Base-by-base conservation (phyloP, 2,329 filamentous ascomycete species). In the Zymoseptoria ardabiliae region DNA sequence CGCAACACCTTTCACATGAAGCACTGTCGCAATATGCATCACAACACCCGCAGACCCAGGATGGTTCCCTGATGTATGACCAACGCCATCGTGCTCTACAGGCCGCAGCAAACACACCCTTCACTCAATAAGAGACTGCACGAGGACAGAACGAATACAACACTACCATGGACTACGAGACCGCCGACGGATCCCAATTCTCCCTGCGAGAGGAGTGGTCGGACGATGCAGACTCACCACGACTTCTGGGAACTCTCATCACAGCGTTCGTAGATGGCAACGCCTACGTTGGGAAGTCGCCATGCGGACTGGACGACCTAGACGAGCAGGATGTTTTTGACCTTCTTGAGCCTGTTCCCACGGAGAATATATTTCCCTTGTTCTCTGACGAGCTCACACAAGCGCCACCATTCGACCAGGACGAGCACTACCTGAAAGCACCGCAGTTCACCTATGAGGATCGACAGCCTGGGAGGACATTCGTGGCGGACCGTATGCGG, bases 391-490 rank as follows among this genome's bases (percentile, higher is more conserved):
- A 59, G 4, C 62, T 68, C 57, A 65, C 61, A 3, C 50, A 51
- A 17, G 65, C 63, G 5, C 63, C 63, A 4, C 45, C 61, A 4
- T 63, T 65, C 51, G 56, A 65, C 51, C 52, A 61, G 30, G 50
- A 41, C 8, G 58, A 65, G 9, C 65, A 71, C 53, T 73, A 68
- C 55, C 66, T 72, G 35, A 73, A 73, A 57, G 65, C 67, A 20
- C 70, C 71, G 10, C 69, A 69, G 28, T 66, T 72, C 58, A 62
- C 59, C 4, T 71, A 68, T 53, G 62, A 66, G 28, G 69, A 71
- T 48, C 62, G 66, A 48, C 54, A 67, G 23, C 58, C 68, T 5
- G 68, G 69, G 35, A 59, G 56, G 10, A 69, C 68, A 6, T 69
- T 71, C 53, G 59, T 72, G n/a, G 68, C 71, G 2, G 66, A 68